Percentiles rank a stretch among this genome's conserved stretches.
phyloP scores from a whole-genome alignment of 768 basidiomycete species.

The Rhodotorula toruloides region DNA sequence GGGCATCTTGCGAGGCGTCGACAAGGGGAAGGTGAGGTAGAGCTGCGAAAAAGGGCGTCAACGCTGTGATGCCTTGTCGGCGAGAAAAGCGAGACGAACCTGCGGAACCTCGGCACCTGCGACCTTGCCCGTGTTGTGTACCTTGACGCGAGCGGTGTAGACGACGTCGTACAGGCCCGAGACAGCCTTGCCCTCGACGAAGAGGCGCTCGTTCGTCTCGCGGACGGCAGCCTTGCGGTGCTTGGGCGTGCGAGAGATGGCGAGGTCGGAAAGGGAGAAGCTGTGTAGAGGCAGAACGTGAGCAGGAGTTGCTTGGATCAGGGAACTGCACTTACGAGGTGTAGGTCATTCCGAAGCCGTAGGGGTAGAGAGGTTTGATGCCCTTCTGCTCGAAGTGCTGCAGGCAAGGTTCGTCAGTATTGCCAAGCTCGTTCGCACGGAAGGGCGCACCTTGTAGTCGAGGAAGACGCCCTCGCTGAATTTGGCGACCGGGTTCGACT shows the following conservation, averaged over 20 bases:
- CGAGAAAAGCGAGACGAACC: conserved; percentile 11
- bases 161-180: conserved; percentile 16
- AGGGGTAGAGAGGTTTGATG: conserved; percentile 40
- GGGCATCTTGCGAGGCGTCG: conserved; percentile 24
- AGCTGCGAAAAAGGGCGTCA: conserved; percentile 22
- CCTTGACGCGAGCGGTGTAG: conserved; percentile 19
- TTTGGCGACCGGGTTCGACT: conserved; percentile 11
- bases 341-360: conserved; percentile 44
- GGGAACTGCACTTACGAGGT: conserved; percentile 1
- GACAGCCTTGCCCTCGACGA: conserved; percentile 1
- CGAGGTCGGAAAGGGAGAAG: conserved; percentile 42
- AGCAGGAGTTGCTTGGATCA: not conserved
- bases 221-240: not conserved
- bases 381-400: conserved; percentile 21
- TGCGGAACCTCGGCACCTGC: conserved; percentile 28
- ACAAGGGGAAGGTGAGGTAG: conserved; percentile 33
- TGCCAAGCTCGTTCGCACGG: too few species aligned
- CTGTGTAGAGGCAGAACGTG: conserved; percentile 30
- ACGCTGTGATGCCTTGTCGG: too few species aligned
- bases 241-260: conserved; percentile 5
- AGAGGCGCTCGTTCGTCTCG: conserved; percentile 29
- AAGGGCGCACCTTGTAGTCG: conserved; percentile 44
- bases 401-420: not conserved
- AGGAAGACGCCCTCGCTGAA: conserved; percentile 45
- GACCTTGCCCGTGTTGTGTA: conserved; percentile 32